Base-by-base conservation (phyloP, 2,329 filamentous ascomycete genomes). In the Diaporthe australafricana region DNA sequence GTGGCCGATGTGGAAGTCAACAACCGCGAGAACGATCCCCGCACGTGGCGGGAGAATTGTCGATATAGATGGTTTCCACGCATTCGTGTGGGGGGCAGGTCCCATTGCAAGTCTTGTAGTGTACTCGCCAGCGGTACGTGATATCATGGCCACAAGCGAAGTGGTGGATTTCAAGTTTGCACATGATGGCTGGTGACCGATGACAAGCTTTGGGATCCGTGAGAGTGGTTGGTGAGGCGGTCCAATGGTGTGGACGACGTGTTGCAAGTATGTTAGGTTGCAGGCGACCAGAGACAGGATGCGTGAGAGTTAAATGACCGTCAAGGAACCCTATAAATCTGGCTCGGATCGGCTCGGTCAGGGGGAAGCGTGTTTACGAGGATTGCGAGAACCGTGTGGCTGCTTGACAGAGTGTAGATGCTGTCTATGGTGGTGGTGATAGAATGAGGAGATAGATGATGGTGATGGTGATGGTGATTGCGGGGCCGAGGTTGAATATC, bases 381-480 rank as follows among this genome's bases (percentile, higher is more conserved):
- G 48, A 57, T 47, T 69, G 68, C n/a, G 40, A 27, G 16, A 67
- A 52, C 50, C 52, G 42, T 38, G 47, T n/a, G 66, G 42, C 56
- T 11, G 57, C 57, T n/a, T 16, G 35, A 48, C 3, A 40, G 12
- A 9, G 48, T 27, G 20, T 22, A 11, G 27, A 25, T 48, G 38
- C 11, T 60, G 48, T 30, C 40, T 32, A 25, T 62, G 38, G n/a
- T 32, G 42, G 52, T 67, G 30, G 69, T 45, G 45, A 45, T 17
- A 62, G 32, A 38, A 53, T 27, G 66, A 56, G 22, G 35, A 48
- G 45, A n/a, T n/a, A n/a, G n/a, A n/a, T n/a, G n/a, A n/a, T n/a
- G n/a, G 56, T 55, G 68, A 38, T 50, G 48, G 30, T 32, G 69
- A 65, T 52, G 70, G 20, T 73, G 72, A 62, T 73, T 69, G 42